These are phyloP conservation scores for Rhizophora apiculata DNA, from an alignment of 345 rosid species.

Conservation along the genomic window DNA sequence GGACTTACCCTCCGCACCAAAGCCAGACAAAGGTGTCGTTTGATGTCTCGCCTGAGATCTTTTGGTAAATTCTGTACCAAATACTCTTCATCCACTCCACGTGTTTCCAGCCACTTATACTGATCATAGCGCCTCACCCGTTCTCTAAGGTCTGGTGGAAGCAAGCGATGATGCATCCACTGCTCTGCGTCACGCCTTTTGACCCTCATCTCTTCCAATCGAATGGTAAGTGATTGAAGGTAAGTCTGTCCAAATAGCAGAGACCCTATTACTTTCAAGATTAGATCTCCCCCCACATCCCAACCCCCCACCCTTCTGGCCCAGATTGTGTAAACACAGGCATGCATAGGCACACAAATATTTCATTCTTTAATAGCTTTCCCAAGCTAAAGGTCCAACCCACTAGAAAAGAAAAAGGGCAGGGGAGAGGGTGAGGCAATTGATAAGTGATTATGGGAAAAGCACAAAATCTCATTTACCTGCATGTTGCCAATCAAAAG, in stretches of 20 bases:
- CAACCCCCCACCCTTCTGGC: no score
- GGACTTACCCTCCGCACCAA: constrained; percentile 82
- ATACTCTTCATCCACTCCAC: constrained; percentile 89
- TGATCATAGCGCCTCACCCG: constrained; percentile 92
- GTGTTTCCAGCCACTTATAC: constrained; percentile 95
- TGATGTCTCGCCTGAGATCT: constrained; percentile 94
- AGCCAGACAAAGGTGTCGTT: constrained; percentile 90
- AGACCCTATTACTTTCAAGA: constrained; percentile 4
- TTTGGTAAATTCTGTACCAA: constrained; percentile 88
- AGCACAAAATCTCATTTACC: constrained; percentile 34
- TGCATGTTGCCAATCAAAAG: constrained; percentile 99
- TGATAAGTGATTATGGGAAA: no score
- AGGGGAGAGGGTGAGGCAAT: no score
- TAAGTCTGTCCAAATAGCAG: constrained; percentile 62
- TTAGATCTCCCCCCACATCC: no score
- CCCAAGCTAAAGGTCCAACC: no score
- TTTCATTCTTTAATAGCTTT: no score
- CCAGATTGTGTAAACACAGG: no score
- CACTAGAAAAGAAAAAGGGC: no score
- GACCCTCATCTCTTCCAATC: constrained; percentile 96
- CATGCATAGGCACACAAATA: no score
- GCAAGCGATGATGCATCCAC: constrained; percentile 99
- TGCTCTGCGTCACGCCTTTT: constrained; percentile 98
- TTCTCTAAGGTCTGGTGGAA: constrained; percentile 78
- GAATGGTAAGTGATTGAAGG: constrained; percentile 91